A percentile compares a stretch with the other conserved stretches of the same genome.
These are phyloP conservation scores for Acrodontium crateriforme DNA, from an alignment of 2,329 filamentous ascomycete species.

Conservation along the genomic window DNA sequence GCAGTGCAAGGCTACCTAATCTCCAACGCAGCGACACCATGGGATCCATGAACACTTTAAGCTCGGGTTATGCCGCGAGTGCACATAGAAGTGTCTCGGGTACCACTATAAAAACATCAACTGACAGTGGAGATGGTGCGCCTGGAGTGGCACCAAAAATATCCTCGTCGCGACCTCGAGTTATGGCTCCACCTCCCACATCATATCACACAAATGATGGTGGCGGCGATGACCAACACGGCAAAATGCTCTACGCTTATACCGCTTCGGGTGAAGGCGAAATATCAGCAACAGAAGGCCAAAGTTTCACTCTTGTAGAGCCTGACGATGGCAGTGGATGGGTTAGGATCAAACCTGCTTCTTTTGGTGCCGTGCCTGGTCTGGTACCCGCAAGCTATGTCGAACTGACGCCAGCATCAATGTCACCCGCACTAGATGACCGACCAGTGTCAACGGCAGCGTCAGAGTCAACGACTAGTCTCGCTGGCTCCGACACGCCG, in stretches of 20 bases:
- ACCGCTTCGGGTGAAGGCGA: constrained; percentile 71
- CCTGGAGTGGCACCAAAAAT: constrained; percentile 4
- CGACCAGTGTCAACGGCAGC: constrained; percentile 41
- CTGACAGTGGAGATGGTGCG: constrained; percentile 8
- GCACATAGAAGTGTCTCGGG: constrained; percentile 64
- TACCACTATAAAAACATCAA: constrained; percentile 24
- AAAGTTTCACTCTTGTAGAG: constrained; percentile 65
- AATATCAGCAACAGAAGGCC: constrained; percentile 63
- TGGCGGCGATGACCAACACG: constrained; percentile 46
- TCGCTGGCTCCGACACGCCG: constrained; percentile 35
- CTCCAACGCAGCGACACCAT: constrained; percentile 76
- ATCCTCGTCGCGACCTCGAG: constrained; percentile 44
- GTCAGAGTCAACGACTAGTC: constrained; percentile 48
- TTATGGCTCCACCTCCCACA: constrained; percentile 76
- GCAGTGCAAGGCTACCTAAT: constrained; percentile 41
- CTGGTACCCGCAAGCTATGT: constrained; percentile 80
- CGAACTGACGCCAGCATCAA: constrained; percentile 39
- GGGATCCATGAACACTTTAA: constrained; percentile 59
- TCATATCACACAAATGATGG: constrained; percentile 51
- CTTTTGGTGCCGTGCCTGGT: constrained; percentile 54
- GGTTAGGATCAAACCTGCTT: constrained; percentile 56
- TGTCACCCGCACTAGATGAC: constrained; percentile 7
- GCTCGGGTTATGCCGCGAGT: constrained; percentile 73
- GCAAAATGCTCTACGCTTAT: constrained; percentile 83
- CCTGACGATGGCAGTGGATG: constrained; percentile 88